Percentiles rank a stretch among this genome's conserved stretches.
Evolutionary conservation across 768 basidiomycete species (phyloP).

Genomic region (Clitopilus hobsonii): DNA sequence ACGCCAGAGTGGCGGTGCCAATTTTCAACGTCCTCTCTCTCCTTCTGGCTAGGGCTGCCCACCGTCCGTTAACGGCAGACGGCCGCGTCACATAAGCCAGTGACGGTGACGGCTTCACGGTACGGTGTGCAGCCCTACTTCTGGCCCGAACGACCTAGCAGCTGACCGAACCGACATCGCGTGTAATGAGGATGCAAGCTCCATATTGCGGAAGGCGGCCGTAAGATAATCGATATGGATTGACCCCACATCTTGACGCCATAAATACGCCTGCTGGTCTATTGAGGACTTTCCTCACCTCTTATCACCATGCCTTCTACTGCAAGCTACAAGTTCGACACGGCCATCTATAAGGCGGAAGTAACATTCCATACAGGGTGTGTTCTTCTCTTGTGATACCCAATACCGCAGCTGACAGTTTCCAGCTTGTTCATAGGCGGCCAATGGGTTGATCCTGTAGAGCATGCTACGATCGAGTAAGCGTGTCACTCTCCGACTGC

Average conservation of each 20-base stretch:
- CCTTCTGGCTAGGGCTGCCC: too few species aligned
- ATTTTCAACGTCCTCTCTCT: too few species aligned
- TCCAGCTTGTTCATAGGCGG: slow-evolving; percentile 67
- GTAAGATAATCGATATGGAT: not conserved
- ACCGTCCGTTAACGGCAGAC: too few species aligned
- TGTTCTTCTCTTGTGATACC: not conserved
- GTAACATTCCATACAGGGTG: slow-evolving; percentile 1
- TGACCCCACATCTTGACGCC: not conserved
- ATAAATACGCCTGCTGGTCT: not conserved
- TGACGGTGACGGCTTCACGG: too few species aligned
- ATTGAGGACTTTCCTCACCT: not conserved
- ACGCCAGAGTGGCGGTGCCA: too few species aligned
- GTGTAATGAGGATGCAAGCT: too few species aligned
- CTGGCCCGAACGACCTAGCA: too few species aligned
- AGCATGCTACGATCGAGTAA: slow-evolving; percentile 65
- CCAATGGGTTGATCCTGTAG: slow-evolving; percentile 57
- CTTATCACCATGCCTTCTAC: not conserved
- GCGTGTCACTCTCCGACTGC: slow-evolving; percentile 13
- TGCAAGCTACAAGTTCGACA: slow-evolving; percentile 3
- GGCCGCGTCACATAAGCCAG: too few species aligned
- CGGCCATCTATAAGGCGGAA: not conserved
- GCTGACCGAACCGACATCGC: too few species aligned
- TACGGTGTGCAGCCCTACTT: too few species aligned
- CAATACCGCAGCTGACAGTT: not conserved
- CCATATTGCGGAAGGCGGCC: too few species aligned